Evolutionary conservation across 148 eudicot genomes (phyloP).

Genomic region (Amaranthus palmeri): DNA sequence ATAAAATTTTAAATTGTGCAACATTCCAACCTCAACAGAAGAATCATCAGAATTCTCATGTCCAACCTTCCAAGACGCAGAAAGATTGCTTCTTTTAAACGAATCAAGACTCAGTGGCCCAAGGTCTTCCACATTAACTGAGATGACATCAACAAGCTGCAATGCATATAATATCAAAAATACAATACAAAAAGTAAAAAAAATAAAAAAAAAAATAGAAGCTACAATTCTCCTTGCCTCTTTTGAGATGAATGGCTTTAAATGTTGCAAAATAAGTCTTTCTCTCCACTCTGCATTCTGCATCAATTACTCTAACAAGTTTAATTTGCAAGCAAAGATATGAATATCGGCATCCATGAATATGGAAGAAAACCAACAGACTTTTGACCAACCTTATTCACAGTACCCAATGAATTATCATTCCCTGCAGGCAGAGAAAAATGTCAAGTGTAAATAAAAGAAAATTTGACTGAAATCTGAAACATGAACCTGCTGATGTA

Average conservation of each 20-base stretch:
- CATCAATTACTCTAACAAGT: slow-evolving; percentile 17
- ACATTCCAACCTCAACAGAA: slow-evolving; percentile 31
- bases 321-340: slow-evolving; percentile 1
- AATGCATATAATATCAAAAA: slow-evolving; percentile 16
- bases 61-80: slow-evolving; percentile 75
- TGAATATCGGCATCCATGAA: slow-evolving; percentile 3
- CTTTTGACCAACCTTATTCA: slow-evolving; percentile 44
- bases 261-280: slow-evolving; percentile 61
- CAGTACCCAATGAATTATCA: slow-evolving; percentile 27
- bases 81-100: slow-evolving; percentile 52
- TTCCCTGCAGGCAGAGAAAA: slow-evolving; percentile 42
- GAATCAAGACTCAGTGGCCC: slow-evolving; percentile 79
- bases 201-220: not conserved
- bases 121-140: slow-evolving; percentile 58
- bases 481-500: not conserved
- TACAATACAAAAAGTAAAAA: not conserved
- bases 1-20: not conserved
- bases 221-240: slow-evolving; percentile 48
- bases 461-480: not conserved
- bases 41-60: slow-evolving; percentile 32
- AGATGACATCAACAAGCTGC: slow-evolving; percentile 75
- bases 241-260: slow-evolving; percentile 63
- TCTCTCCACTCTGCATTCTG: slow-evolving; percentile 81
- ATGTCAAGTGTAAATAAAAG: slow-evolving; percentile 1
- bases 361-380: not conserved